Evolutionary conservation across 176 grass and related monocot species (phyloP), one percentile per base, ranked within the genome.

Genomic region (Phyllostachys edulis): DNA sequence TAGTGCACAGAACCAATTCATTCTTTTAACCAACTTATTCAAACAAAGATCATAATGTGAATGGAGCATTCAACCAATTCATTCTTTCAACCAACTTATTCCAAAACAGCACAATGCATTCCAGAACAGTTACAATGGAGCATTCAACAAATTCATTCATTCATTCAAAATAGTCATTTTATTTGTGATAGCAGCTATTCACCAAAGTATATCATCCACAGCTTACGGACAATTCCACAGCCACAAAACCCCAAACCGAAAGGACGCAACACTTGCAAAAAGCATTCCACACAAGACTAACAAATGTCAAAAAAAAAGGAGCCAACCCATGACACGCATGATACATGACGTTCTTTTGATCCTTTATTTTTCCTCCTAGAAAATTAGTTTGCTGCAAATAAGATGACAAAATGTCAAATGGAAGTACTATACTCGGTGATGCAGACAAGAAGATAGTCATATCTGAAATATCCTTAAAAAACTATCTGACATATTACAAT

Each of bases 241-340:
- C 45, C 46, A 79, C 26, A 73, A 52, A 71, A 56, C 21, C 40
- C 34, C 75, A 79, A 79, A 84, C 27, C 21, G 9, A 79, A 73
- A 59, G 75, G 38, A 47, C 4, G 27, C 74, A 29, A 29, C 55
- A 78, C 56, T 47, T 20, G 81, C 38, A 67, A n/a, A 79, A 79
- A 67, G 57, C 38, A 57, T 84, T 84, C 75, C 46, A 73, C 49
- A 7, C 45, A 47, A 79, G 69, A 64, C 47, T 32, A 24, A 17
- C 64, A 72, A 78, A 71, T 72, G 80, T 79, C 74, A n/a, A n/a
- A 78, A 63, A 52, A 61, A 54, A 21, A 82, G 23, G 50, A 49
- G 37, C 21, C 69, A 79, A 49, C 32, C 24, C 17, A 60, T 73
- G 77, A 45, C 36, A 82, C 62, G 27, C 62, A 78, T 61, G 40